Evolutionary conservation across 2,329 filamentous ascomycete species (phyloP).

Genomic region (Colletotrichum phormii): DNA sequence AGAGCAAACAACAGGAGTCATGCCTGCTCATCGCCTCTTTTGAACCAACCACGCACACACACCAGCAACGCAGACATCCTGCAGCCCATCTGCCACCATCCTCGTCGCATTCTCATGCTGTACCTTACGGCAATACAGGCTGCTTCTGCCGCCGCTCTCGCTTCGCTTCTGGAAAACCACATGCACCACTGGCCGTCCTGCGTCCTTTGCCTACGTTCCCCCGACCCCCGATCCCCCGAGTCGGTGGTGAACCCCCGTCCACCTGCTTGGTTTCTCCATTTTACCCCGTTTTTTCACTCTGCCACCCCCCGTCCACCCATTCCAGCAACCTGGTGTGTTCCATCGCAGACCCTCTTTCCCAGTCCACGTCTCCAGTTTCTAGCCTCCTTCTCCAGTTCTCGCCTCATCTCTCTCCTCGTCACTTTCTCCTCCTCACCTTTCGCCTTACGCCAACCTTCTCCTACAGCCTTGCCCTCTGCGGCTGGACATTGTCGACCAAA

Average conservation of each 20-base stretch:
- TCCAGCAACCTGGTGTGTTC: slow-evolving; percentile 30
- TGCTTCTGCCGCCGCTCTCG: background rate
- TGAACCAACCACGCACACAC: background rate
- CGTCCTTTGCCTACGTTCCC: background rate
- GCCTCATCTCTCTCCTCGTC: slow-evolving; percentile 7
- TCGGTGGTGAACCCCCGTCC: background rate
- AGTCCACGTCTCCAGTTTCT: slow-evolving; percentile 8
- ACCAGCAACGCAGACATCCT: background rate
- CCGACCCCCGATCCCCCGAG: background rate
- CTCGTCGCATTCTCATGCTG: background rate
- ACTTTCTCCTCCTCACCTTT: background rate
- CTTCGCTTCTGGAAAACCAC: background rate
- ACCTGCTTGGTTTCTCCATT: slow-evolving; percentile 15
- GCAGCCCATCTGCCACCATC: background rate
- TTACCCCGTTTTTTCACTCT: slow-evolving; percentile 33
- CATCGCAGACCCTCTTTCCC: slow-evolving; percentile 30
- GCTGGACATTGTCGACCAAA: background rate
- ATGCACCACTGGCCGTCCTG: background rate
- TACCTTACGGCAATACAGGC: background rate
- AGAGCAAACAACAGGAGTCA: background rate
- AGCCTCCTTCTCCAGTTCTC: slow-evolving; percentile 16
- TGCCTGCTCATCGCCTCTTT: background rate
- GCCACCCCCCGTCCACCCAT: slow-evolving; percentile 17
- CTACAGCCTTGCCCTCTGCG: background rate
- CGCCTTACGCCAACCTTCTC: background rate